phyloP scores from a whole-genome alignment of 1,139 yeast genomes.

The Suhomyces choctaworum region DNA sequence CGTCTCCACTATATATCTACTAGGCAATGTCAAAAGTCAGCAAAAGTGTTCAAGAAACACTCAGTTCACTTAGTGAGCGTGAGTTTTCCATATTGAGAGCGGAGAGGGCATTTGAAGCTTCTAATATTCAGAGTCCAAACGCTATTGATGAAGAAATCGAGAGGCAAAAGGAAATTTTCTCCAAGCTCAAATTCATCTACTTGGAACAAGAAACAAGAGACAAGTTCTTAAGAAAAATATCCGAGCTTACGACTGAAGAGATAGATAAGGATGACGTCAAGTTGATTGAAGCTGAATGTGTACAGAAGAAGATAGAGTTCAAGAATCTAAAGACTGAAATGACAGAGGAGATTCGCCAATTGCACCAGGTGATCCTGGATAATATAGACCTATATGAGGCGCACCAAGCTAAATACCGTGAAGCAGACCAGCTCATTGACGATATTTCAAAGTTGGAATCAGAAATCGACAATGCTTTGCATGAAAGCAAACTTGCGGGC shows the following conservation, averaged over 20 bases:
- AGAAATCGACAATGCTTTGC: conserved; percentile 19
- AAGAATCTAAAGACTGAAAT: conserved; percentile 22
- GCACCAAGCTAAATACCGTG: conserved; percentile 15
- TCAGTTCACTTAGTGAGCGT: background rate
- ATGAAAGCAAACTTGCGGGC: conserved; percentile 3
- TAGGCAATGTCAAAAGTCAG: background rate
- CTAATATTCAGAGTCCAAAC: conserved; percentile 25
- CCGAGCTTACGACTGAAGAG: conserved; percentile 18
- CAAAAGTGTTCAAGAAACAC: background rate
- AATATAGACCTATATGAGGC: conserved; percentile 20
- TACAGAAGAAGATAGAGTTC: conserved; percentile 20
- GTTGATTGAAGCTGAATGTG: conserved; percentile 19
- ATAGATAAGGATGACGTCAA: conserved; percentile 23
- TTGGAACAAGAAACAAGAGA: conserved; percentile 70
- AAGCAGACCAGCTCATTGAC: conserved; percentile 16
- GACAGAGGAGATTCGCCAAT: conserved; percentile 20
- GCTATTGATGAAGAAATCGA: conserved; percentile 32
- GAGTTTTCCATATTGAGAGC: conserved; percentile 15
- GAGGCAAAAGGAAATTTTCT: conserved; percentile 41
- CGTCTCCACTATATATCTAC: too few species aligned
- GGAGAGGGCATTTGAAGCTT: conserved; percentile 16
- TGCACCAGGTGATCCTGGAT: conserved; percentile 23
- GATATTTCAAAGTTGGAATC: conserved; percentile 21
- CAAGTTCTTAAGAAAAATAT: conserved; percentile 43
- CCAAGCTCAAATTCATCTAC: conserved; percentile 58